phyloP scores from a whole-genome alignment of 352 stramenopile genomes.

The Phytophthora citricola region DNA sequence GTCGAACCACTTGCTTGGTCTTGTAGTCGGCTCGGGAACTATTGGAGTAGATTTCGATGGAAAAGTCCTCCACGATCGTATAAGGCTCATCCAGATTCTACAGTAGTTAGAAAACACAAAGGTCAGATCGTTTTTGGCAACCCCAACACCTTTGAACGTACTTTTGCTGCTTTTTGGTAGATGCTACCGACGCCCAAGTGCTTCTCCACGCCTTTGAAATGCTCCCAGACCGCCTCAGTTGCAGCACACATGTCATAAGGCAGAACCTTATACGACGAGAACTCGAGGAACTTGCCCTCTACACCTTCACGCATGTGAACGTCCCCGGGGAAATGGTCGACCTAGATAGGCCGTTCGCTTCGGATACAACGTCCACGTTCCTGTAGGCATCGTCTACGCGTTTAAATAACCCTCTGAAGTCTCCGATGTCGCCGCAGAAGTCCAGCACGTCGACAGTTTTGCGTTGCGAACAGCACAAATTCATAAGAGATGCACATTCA shows the following conservation, averaged over 20 bases:
- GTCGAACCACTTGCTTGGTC: slow-evolving; percentile 61
- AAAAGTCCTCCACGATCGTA: slow-evolving; percentile 65
- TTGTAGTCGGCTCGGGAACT: slow-evolving; percentile 55
- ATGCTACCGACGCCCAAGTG: slow-evolving; percentile 35
- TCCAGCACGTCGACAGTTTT: slow-evolving; percentile 24
- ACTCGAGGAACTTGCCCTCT: slow-evolving; percentile 30
- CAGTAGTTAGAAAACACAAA: neutral
- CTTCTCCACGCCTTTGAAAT: slow-evolving; percentile 41
- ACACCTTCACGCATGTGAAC: slow-evolving; percentile 29
- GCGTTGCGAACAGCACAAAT: slow-evolving; percentile 18
- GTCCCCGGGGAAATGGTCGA: slow-evolving; percentile 25
- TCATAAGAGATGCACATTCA: slow-evolving; percentile 21
- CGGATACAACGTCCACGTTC: slow-evolving; percentile 31
- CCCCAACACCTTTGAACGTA: neutral
- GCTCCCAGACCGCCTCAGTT: slow-evolving; percentile 27
- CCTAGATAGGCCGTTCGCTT: slow-evolving; percentile 20
- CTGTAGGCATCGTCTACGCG: slow-evolving; percentile 23
- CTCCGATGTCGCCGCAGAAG: slow-evolving; percentile 20
- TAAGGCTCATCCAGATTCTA: slow-evolving; percentile 49
- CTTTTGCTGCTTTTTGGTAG: slow-evolving; percentile 38
- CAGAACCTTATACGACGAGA: slow-evolving; percentile 30
- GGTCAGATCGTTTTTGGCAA: neutral
- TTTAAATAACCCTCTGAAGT: slow-evolving; percentile 29
- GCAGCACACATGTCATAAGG: slow-evolving; percentile 20
- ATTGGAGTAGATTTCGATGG: slow-evolving; percentile 59